Percentiles rank a stretch among this genome's conserved stretches.
phyloP scores from a whole-genome alignment of 2,329 filamentous ascomycete genomes.

The Mollisia scopiformis region DNA sequence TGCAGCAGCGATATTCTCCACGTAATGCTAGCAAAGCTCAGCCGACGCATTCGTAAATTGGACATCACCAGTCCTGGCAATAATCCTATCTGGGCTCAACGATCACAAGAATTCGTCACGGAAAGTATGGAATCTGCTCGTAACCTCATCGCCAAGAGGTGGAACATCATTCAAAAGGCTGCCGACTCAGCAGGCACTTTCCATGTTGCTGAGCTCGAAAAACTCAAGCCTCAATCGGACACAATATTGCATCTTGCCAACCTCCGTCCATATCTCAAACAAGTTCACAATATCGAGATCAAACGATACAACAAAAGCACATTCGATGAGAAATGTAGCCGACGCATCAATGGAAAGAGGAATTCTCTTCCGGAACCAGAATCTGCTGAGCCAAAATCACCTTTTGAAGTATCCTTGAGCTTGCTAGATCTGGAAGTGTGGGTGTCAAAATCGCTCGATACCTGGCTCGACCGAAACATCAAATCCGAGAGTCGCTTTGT shows the following conservation, averaged over 20 bases:
- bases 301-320: background rate
- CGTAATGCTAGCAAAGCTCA: slow-evolving; percentile 48
- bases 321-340: slow-evolving; percentile 5
- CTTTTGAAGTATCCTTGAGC: background rate
- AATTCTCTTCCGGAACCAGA: slow-evolving; percentile 6
- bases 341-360: slow-evolving; percentile 8
- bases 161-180: slow-evolving; percentile 10
- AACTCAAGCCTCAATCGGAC: slow-evolving; percentile 8
- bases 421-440: slow-evolving; percentile 17
- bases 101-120: slow-evolving; percentile 4
- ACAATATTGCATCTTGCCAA: slow-evolving; percentile 14
- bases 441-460: slow-evolving; percentile 10
- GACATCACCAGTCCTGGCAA: slow-evolving; percentile 7
- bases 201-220: slow-evolving; percentile 8
- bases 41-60: slow-evolving; percentile 47
- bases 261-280: slow-evolving; percentile 11
- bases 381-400: background rate
- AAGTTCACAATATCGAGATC: slow-evolving; percentile 1
- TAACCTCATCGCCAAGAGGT: slow-evolving; percentile 26
- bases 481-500: background rate
- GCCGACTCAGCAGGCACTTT: background rate
- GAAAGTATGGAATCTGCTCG: slow-evolving; percentile 22
- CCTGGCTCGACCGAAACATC: slow-evolving; percentile 6
- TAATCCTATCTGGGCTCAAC: slow-evolving; percentile 6
- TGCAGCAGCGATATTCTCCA: slow-evolving; percentile 38